Conservation (phyloP, 1,284 basidiomycete species). For the Naganishia sp. region DNA sequence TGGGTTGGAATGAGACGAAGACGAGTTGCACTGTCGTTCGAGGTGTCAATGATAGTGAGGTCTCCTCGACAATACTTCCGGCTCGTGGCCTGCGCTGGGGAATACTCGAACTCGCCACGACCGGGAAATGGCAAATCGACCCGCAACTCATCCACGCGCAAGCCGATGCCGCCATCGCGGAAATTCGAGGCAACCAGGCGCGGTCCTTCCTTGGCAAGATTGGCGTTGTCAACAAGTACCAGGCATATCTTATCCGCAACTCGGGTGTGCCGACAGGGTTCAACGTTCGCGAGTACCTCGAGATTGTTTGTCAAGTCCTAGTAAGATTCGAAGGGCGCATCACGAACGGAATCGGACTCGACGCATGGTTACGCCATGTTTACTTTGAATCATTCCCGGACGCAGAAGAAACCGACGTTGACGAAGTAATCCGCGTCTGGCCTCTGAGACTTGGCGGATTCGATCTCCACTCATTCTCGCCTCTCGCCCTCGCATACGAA, state of each 20-base stretch:
- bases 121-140: constrained; percentile 23
- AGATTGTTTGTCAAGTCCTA: constrained; percentile 5
- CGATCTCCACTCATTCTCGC: constrained; percentile 17
- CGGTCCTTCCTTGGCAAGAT: constrained; percentile 26
- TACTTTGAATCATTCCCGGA: constrained; percentile 11
- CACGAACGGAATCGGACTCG: constrained; percentile 1
- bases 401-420: neutral
- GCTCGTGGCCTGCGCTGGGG: constrained; percentile 19
- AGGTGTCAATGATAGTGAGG: neutral
- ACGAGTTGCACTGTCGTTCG: constrained; percentile 24
- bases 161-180: constrained; percentile 11
- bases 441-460: constrained; percentile 24
- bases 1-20: constrained; percentile 27
- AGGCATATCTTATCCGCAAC: constrained; percentile 26
- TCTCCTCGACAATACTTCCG: neutral
- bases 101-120: constrained; percentile 4
- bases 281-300: constrained; percentile 24
- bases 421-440: constrained; percentile 20
- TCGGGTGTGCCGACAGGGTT: constrained; percentile 4
- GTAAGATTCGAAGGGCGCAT: constrained; percentile 9
- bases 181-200: constrained; percentile 2
- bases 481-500: constrained; percentile 13
- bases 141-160: constrained; percentile 1
- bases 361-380: neutral
- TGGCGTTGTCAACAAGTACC: constrained; percentile 27